phyloP scores from a whole-genome alignment of 2,329 filamentous ascomycete species.

The Trichophaea hybrida region DNA sequence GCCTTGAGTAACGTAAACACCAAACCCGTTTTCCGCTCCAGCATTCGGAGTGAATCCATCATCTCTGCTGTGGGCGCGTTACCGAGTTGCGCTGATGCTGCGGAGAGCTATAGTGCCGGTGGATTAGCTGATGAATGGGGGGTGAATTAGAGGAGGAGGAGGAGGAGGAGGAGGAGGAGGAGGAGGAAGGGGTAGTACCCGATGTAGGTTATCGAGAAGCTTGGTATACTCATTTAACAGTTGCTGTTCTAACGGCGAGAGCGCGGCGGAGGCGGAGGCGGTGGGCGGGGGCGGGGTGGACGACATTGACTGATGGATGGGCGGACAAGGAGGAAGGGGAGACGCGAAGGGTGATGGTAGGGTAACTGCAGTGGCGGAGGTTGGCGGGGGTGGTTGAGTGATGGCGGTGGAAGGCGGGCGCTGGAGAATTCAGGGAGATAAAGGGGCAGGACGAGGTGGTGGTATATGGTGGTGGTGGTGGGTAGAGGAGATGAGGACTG shows the following conservation, averaged over 20 bases:
- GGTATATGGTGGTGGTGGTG: too few species aligned
- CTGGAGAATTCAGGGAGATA: too few species aligned
- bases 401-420: too few species aligned
- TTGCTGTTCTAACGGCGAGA: constrained; percentile 78
- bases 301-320: not conserved
- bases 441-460: too few species aligned
- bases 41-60: constrained; percentile 66
- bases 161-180: constrained; percentile 6
- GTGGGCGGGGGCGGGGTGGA: constrained; percentile 9
- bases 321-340: too few species aligned
- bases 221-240: constrained; percentile 87
- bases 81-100: constrained; percentile 48
- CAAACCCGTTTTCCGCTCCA: constrained; percentile 87
- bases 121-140: constrained; percentile 1
- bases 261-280: constrained; percentile 20
- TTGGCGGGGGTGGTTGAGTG: too few species aligned
- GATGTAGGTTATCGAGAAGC: constrained; percentile 79
- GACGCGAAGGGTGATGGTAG: too few species aligned
- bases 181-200: constrained; percentile 43
- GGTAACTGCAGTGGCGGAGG: too few species aligned
- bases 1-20: constrained; percentile 95
- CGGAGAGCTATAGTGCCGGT: constrained; percentile 39
- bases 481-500: too few species aligned
- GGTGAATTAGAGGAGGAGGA: constrained; percentile 8
- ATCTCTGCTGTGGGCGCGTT: constrained; percentile 64